Base-by-base conservation (phyloP, 352 stramenopile genomes). In the Phytopythium aichiense region DNA sequence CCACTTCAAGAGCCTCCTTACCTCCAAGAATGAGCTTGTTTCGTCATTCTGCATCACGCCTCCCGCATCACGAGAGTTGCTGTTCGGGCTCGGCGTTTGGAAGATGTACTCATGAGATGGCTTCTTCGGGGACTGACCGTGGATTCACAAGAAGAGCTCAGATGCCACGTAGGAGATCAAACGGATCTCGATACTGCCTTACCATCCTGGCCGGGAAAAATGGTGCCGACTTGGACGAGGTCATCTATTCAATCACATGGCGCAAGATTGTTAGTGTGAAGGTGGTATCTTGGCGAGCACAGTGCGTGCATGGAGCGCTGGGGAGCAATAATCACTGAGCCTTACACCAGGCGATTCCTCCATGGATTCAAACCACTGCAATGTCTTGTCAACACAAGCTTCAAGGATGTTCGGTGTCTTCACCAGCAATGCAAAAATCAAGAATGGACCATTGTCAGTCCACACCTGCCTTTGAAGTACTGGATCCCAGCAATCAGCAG, bases 281-380 rank as follows among this genome's bases (percentile, higher is more conserved):
- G 16, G 13, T 23, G 6, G 15, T 4, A 46, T 46, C 35, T 16
- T 15, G 35, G 2, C 35, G 35, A 15, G 35, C 35, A 40, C 35
- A 40, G 4, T 31, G 28, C 4, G 28, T 30, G 28, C 28, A 5
- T 31, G 28, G 28, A 31, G 28, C 4, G 4, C 28, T 31, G 28
- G 28, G 3, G 28, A 31, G 28, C 28, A 7, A 31, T 5, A 5
- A 31, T 40, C 12, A 8, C 35, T n/a, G 6, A 7, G 31, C 63
- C 60, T 52, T 60, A 84, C 73, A 30, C 57, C 51, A 15, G 65
- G 48, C 30, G 61, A 56, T 33, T 43, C 51, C 11, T 64, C 65
- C 1, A 65, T 82, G 22, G 69, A 65, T 60, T 89, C 80, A 58
- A 90, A 89, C 82, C 82, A 92, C 1, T 70, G 60, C 52, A 92